Evolutionary conservation across 2,329 filamentous ascomycete genomes (phyloP), one percentile per base, ranked within the genome.

Genomic region (Anthostomella pinea): DNA sequence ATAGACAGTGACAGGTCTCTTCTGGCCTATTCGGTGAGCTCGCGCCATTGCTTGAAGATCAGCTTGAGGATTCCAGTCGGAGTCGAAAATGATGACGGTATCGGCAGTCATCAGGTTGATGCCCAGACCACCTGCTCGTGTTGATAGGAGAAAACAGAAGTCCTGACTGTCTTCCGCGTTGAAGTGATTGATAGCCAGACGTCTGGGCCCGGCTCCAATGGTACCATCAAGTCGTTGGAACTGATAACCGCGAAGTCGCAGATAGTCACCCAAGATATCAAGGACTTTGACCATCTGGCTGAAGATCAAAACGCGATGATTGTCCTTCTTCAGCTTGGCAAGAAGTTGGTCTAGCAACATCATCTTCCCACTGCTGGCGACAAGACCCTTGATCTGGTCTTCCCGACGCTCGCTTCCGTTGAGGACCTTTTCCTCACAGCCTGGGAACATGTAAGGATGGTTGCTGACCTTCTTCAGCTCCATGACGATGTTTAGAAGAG

Each of bases 211-310:
- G 9, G 93, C 86, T 21, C 87, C 84, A 49, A 98, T 95, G 3
- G 93, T 98, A 51, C 93, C 93, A 59, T 98, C 93, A 6, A 98
- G 77, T 13, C 93, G 80, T 59, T 98, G 94, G 58, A 93, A 97
- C 41, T 93, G 83, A 63, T 97, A 94, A n/a, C 90, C 89, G 45
- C 93, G 85, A 35, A 93, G 77, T 33, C 88, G 86, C 48, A 97
- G 79, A 59, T 98, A 98, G 55, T 98, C 91, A 29, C 88, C 87
- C 2, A 98, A 74, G 35, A 98, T 93, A 56, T 98, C 90, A 15
- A 98, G 77, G 86, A 98, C 97, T 59, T 88, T 94, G 22, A 98
- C 94, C 93, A 98, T 98, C 60, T 98, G 93, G 61, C 91, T 97
- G 71, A 98, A 98, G 48, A 98, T 97, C 46, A 98, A 69, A 9